Base-by-base conservation (phyloP, 2,329 filamentous ascomycete species). In the Onygenales sp. region DNA sequence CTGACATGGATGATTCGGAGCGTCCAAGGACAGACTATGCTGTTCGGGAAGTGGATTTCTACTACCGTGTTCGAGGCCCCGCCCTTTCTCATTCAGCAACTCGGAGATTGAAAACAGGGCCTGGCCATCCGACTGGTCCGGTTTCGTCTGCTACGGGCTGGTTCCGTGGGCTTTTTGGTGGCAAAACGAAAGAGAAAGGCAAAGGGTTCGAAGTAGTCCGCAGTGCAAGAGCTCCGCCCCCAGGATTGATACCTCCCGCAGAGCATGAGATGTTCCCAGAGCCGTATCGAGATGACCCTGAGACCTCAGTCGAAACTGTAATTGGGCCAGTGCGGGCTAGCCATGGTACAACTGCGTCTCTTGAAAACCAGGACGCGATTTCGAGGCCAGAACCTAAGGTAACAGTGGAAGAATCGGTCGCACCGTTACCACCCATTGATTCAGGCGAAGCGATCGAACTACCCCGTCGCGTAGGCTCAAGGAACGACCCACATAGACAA, bases 161-260 rank as follows among this genome's bases (percentile, higher is more conserved):
- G 90, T 82, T 97, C 68, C 85, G 88, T 61, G 81, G 78, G 51
- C 66, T 95, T 5, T 81, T 95, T 54, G 85, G 84, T 10, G 87
- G 86, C 13, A 95, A 94, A 72, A 89, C 84, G 6, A 96, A 95
- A 65, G 92, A 96, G 59, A 95, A 94, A 70, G 85, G 86, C 59
- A 97, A 97, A 70, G 93, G 93, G 0, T 98, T 98, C 61, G 93
- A 97, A 67, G 93, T 98, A 4, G 92, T 98, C 13, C 78, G 93
- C 63, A 96, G 91, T 66, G 82, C 89, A 6, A 82, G 91, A 52
- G 90, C 93, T 74, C 90, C 90, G 2, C 85, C 87, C 6, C 84
- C 85, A 54, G 86, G 89, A 75, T 79, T 78, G 57, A 65, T 71
- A 72, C 74, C 64, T 43, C 63, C 52, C 59, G 75, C 68, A 63